These are phyloP conservation scores for Periconia sp. DNA, from an alignment of 2,329 filamentous ascomycete species.

Conservation along the genomic window DNA sequence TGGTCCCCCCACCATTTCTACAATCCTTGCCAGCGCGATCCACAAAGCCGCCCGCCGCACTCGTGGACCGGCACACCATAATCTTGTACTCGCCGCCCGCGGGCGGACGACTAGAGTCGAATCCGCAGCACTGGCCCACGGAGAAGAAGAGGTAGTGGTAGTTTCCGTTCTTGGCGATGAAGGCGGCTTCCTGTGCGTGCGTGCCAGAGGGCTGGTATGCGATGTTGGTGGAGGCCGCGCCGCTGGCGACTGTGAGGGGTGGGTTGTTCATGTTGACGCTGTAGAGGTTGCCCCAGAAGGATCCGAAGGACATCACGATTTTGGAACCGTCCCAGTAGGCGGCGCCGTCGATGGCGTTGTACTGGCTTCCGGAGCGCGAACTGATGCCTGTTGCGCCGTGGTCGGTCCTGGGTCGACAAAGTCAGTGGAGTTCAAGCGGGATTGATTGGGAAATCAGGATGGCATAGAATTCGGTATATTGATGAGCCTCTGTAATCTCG, in stretches of 20 bases:
- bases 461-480: too few species aligned
- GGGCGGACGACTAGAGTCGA: constrained; percentile 54
- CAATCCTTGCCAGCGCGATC: constrained; percentile 59
- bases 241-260: constrained; percentile 32
- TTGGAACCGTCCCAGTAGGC: constrained; percentile 47
- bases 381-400: constrained; percentile 57
- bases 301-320: constrained; percentile 63
- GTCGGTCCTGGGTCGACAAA: constrained; percentile 57
- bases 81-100: constrained; percentile 67
- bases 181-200: constrained; percentile 60
- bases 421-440: too few species aligned
- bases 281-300: constrained; percentile 69
- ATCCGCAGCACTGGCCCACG: constrained; percentile 63
- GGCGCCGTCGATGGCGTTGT: constrained; percentile 57
- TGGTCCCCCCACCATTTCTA: constrained; percentile 59
- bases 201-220: constrained; percentile 55
- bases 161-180: constrained; percentile 56
- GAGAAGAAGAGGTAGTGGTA: constrained; percentile 69
- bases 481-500: too few species aligned
- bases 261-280: constrained; percentile 54
- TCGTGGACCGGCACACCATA: constrained; percentile 62
- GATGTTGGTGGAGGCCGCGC: constrained; percentile 49
- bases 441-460: too few species aligned
- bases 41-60: constrained; percentile 57
- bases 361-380: constrained; percentile 41